Evolutionary conservation across 2,329 filamentous ascomycete species (phyloP).

Genomic region (Nemania diffusa): DNA sequence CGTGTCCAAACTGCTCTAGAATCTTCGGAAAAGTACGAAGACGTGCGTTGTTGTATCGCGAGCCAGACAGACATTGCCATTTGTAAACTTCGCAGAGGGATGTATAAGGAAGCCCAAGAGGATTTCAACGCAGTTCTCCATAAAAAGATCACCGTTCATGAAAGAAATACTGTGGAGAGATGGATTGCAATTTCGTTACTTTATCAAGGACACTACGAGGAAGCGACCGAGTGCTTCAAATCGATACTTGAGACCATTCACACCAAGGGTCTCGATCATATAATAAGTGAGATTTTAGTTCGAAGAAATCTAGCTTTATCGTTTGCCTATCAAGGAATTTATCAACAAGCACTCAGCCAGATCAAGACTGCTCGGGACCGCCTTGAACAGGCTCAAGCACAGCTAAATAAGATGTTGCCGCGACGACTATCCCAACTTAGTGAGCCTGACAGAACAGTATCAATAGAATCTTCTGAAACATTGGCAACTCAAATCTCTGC

Average conservation of each 20-base stretch:
- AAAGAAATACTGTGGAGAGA: neutral
- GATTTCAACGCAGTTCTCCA: neutral
- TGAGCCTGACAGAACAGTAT: neutral
- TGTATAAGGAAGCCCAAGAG: neutral
- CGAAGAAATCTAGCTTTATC: conserved; percentile 1
- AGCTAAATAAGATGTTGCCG: neutral
- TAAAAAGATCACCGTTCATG: neutral
- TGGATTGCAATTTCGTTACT: conserved; percentile 8
- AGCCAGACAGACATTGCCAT: neutral
- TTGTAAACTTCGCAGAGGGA: neutral
- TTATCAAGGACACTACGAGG: neutral
- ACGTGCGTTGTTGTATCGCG: neutral
- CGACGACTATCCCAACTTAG: neutral
- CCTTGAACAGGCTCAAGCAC: neutral
- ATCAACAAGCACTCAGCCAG: neutral
- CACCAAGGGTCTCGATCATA: neutral
- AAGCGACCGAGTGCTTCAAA: neutral
- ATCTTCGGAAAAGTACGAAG: neutral
- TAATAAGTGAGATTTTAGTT: neutral
- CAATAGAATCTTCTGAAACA: neutral
- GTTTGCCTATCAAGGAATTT: neutral
- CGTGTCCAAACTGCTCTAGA: too few relatives aligned
- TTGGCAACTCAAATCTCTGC: neutral
- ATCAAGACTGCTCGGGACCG: neutral
- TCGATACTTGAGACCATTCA: neutral